A percentile compares a stretch with the other conserved stretches of the same genome.
Evolutionary conservation across 805 yeast species (phyloP).

Genomic region (Candida loeiensis): DNA sequence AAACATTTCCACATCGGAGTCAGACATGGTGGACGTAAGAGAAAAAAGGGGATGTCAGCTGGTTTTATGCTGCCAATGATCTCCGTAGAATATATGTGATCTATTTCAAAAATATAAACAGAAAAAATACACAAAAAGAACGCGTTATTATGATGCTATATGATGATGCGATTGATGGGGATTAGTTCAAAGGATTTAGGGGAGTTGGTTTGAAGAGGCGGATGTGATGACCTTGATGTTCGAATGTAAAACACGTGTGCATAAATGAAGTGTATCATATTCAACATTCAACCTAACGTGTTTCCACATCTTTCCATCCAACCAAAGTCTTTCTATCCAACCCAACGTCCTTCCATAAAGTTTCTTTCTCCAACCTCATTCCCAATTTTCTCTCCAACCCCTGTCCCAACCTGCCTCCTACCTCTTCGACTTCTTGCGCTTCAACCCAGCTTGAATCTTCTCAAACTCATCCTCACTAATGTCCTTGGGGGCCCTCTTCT

Average conservation of each 20-base stretch:
- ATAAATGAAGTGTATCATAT: background rate
- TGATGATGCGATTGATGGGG: background rate
- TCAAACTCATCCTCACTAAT: conserved; percentile 52
- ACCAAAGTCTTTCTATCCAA: no score
- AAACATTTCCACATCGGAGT: conserved; percentile 7
- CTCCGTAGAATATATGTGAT: background rate
- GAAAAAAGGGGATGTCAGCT: background rate
- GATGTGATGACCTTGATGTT: no score
- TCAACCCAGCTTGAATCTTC: conserved; percentile 35
- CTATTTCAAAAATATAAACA: background rate
- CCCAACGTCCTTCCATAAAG: background rate
- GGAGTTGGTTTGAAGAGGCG: background rate
- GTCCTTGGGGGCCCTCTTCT: conserved; percentile 32
- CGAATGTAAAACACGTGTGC: no score
- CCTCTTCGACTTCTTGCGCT: conserved; percentile 2
- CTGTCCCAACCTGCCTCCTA: no score
- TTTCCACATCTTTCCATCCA: no score
- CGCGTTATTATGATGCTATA: conserved; percentile 1
- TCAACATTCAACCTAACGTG: background rate
- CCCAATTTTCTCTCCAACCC: background rate
- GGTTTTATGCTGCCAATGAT: background rate
- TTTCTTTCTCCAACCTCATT: background rate
- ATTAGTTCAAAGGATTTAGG: no score
- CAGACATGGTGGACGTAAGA: conserved; percentile 4
- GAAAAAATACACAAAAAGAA: background rate